These are phyloP conservation scores for Yamagishiella unicocca DNA, from an alignment of 139 green algal species.

Conservation along the genomic window DNA sequence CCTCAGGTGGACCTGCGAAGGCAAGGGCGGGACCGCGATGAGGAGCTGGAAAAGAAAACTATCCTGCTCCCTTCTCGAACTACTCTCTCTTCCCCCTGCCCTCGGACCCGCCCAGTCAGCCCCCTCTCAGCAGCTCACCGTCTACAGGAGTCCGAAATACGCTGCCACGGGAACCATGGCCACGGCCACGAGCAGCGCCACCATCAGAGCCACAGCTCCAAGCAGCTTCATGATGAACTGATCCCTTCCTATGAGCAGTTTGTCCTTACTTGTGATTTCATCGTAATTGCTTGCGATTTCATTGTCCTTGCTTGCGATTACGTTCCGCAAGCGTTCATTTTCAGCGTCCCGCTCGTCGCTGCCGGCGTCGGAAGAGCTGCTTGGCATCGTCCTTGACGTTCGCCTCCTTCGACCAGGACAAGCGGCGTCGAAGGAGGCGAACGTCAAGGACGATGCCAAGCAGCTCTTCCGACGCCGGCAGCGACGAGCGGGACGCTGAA, in stretches of 20 bases:
- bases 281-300: no score
- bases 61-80: neutral
- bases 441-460: neutral
- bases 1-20: no score
- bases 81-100: neutral
- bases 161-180: no score
- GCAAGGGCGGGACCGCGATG: no score
- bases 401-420: neutral
- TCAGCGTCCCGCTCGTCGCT: neutral
- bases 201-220: neutral
- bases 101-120: no score
- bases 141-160: neutral
- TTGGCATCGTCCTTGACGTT: neutral
- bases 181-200: neutral
- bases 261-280: no score
- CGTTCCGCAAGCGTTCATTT: neutral
- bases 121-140: no score
- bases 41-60: no score
- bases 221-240: neutral
- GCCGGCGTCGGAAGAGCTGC: no score
- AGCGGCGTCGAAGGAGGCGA: neutral
- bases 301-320: neutral
- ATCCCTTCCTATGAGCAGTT: no score
- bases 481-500: neutral
- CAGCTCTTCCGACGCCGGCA: no score